phyloP scores from a whole-genome alignment of 2,329 filamentous ascomycete genomes.

The Calonectria honghensis region DNA sequence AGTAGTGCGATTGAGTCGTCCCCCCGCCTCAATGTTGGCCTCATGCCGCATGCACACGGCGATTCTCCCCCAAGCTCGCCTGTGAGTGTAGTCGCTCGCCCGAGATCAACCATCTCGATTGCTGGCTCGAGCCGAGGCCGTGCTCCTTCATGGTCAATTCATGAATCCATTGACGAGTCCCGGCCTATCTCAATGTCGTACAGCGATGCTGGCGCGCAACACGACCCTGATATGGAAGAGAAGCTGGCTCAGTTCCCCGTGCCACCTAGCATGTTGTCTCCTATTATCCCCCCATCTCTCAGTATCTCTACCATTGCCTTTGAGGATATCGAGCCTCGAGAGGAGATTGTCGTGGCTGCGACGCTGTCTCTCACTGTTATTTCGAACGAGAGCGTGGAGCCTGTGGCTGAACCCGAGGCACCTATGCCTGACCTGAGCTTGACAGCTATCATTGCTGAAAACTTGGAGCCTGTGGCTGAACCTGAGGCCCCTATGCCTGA shows the following conservation, averaged over 20 bases:
- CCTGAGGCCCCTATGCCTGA: slow-evolving; percentile 51
- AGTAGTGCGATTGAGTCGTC: slow-evolving; percentile 38
- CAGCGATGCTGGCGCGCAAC: slow-evolving; percentile 72
- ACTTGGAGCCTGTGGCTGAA: slow-evolving; percentile 56
- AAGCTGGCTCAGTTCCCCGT: slow-evolving; percentile 73
- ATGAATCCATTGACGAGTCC: slow-evolving; percentile 55
- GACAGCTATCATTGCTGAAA: slow-evolving; percentile 53
- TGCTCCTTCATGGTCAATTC: slow-evolving; percentile 52
- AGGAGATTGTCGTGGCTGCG: slow-evolving; percentile 59
- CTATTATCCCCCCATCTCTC: slow-evolving; percentile 60
- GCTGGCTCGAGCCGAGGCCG: slow-evolving; percentile 55
- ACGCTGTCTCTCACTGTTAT: slow-evolving; percentile 59
- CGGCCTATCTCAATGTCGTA: slow-evolving; percentile 71
- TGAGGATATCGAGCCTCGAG: slow-evolving; percentile 66
- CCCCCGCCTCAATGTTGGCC: slow-evolving; percentile 34
- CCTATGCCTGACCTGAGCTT: slow-evolving; percentile 54
- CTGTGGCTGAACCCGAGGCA: slow-evolving; percentile 54
- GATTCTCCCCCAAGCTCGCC: slow-evolving; percentile 50
- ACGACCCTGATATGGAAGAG: slow-evolving; percentile 70
- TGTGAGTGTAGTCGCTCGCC: slow-evolving; percentile 59
- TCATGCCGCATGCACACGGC: slow-evolving; percentile 42
- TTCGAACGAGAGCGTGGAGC: slow-evolving; percentile 59
- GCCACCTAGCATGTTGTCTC: slow-evolving; percentile 67
- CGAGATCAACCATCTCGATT: slow-evolving; percentile 66
- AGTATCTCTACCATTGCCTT: slow-evolving; percentile 67